Base-by-base conservation (phyloP, 176 grass and related monocot genomes). In the Pontederia paniculata region DNA sequence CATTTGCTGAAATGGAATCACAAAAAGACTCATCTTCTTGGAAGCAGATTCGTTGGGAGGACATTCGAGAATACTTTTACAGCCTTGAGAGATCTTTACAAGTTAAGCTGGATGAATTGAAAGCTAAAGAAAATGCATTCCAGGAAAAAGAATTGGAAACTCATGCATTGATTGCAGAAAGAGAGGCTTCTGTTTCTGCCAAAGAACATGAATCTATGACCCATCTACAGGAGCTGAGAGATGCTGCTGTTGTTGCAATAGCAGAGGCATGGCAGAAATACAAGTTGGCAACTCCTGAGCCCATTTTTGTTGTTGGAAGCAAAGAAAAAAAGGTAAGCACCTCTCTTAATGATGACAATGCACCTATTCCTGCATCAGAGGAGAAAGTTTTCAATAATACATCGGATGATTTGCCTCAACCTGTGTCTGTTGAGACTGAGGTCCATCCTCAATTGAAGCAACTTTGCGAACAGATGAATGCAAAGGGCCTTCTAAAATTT, bases 381-480 rank as follows among this genome's bases (percentile, higher is more conserved):
- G 85, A 74, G 61, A 80, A 80, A 60, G 74, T 65, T 57, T 52
- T 71, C 78, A 78, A 75, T 78, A 76, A 55, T 78, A 62, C 45
- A 62, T 53, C 37, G 23, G 81, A 58, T 2, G 55, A 75, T 49
- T 58, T 67, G 68, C 66, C 65, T 77, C 78, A 91, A 76, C 44
- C 75, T 74, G 68, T 70, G 64, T 58, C 62, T 70, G 65, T 73
- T 18, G 70, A 76, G 68, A 53, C 72, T 76, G 71, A 85, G 74
- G 74, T 70, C 0, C 75, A 72, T 69, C 61, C 73, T 77, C 20
- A 23, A 68, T 74, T 89, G 78, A 88, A 85, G 79, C 61, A 89
- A 77, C 78, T 89, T 58, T 95, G 81, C 66, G 81, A 88, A 62
- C 72, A 85, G 81, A 95, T 83, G 89, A 78, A 89, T 59, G 77